Base-by-base conservation (phyloP, 1,139 yeast species). In the Komagataea norvegica region DNA sequence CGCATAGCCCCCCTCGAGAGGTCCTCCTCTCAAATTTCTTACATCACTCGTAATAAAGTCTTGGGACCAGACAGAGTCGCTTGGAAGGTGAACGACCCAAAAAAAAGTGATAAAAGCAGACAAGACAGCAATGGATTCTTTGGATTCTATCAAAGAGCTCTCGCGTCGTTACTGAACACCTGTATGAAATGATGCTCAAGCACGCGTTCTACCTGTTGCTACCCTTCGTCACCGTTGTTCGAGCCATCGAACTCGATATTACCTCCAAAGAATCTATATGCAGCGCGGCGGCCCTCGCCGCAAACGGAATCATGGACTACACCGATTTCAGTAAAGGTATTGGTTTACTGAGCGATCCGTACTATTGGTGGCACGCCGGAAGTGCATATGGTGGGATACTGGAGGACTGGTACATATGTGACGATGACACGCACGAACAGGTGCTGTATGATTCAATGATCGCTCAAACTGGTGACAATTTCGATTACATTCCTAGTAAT, bases 341-440 rank as follows among this genome's bases (percentile, higher is more conserved):
- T 4, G 96, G 96, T 38, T 79, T 81, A 91, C 85, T 87, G 60
- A 68, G 80, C 4, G 62, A 65, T 57, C 96, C 96, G 1, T 87
- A 88, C 67, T 88, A 88, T 66, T 88, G 96, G 96, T 88, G 96
- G 96, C 91, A 88, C 65, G 95, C 96, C 20, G 96, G 96, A 52
- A 95, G 93, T 46, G 96, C 95, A 5, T 85, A 85, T 81, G 95
- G 95, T 13, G 70, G 84, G 14, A 65, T 88, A 68, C 58, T 88
- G 29, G 96, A 87, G 57, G 79, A 79, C 57, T 72, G 85, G 62
- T 79, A 59, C 54, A 79, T 71, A 54, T 77, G 87, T 64, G 72
- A 82, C 31, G 79, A 87, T 57, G 77, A 74, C 51, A 76, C 89
- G 1, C 81, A 71, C 53, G 79, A 71, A 30, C 71, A 69, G 9